Conservation (phyloP, 2,329 filamentous ascomycete species). For the Xylariaceae sp. region DNA sequence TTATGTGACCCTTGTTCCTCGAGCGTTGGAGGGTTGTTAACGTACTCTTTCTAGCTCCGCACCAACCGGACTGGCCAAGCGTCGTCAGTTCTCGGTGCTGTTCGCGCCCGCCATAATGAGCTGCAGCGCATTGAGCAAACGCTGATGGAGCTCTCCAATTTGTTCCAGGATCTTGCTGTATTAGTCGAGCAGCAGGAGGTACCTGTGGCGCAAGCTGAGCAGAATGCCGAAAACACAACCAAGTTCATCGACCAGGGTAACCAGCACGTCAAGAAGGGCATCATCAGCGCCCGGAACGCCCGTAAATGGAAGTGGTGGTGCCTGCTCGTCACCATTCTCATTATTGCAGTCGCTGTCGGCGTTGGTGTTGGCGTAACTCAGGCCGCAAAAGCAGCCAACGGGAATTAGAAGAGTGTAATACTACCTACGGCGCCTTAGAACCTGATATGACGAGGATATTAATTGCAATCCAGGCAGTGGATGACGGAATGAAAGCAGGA, state of each 20-base stretch:
- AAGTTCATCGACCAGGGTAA: slow-evolving; percentile 74
- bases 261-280: slow-evolving; percentile 71
- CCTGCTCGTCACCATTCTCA: slow-evolving; percentile 66
- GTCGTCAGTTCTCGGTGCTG: slow-evolving; percentile 75
- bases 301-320: slow-evolving; percentile 86
- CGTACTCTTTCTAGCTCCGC: slow-evolving; percentile 64
- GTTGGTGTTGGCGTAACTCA: slow-evolving; percentile 28
- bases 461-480: not conserved
- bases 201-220: slow-evolving; percentile 66
- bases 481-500: not conserved
- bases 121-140: slow-evolving; percentile 81
- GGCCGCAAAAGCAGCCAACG: slow-evolving; percentile 9
- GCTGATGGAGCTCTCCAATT: slow-evolving; percentile 69
- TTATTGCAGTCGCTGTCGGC: slow-evolving; percentile 62
- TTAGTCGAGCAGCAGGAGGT: slow-evolving; percentile 76
- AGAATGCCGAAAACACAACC: slow-evolving; percentile 69
- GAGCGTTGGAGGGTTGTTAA: slow-evolving; percentile 12
- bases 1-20: not conserved
- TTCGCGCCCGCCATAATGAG: slow-evolving; percentile 83
- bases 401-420: slow-evolving; percentile 6
- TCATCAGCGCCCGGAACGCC: slow-evolving; percentile 68
- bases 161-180: slow-evolving; percentile 79
- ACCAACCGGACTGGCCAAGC: slow-evolving; percentile 78
- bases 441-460: not conserved
- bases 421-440: not conserved